Evolutionary conservation across 768 basidiomycete genomes (phyloP).

Genomic region (Amanita thiersii): DNA sequence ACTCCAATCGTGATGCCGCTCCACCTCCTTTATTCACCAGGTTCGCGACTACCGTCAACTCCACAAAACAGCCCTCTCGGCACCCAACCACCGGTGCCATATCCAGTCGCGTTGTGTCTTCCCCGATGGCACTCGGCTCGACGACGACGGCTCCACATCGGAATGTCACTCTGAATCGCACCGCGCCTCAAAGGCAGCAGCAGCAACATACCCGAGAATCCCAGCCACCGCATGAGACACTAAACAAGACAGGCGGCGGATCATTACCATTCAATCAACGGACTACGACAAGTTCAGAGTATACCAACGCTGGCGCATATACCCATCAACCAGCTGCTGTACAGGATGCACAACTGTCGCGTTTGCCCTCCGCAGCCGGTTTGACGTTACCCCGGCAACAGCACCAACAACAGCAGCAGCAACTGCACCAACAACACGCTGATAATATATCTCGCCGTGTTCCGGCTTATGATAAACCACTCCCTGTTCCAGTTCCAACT

Average conservation of each 20-base stretch:
- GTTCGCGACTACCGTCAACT: constrained; percentile 19
- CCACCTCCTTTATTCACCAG: constrained; percentile 33
- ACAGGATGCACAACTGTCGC: background rate
- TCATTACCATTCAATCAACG: too few relatives aligned
- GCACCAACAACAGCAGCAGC: constrained; percentile 7
- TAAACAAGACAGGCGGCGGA: background rate
- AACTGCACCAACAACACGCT: background rate
- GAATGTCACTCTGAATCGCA: background rate
- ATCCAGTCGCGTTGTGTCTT: constrained; percentile 16
- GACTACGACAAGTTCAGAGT: background rate
- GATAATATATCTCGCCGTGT: constrained; percentile 6
- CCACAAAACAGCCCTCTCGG: constrained; percentile 1
- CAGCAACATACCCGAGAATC: too few relatives aligned
- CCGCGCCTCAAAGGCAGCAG: background rate
- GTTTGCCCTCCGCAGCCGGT: background rate
- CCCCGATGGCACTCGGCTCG: constrained; percentile 22
- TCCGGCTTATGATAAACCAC: constrained; percentile 20
- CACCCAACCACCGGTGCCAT: background rate
- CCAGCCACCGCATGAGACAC: background rate
- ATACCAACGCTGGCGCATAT: background rate
- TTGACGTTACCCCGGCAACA: background rate
- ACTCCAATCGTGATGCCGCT: constrained; percentile 10
- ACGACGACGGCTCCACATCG: background rate
- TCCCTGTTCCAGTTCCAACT: constrained; percentile 15
- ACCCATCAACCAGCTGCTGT: background rate